These are phyloP conservation scores for Geotrichum siamense DNA, from an alignment of 1,139 yeast species.

Conservation along the genomic window DNA sequence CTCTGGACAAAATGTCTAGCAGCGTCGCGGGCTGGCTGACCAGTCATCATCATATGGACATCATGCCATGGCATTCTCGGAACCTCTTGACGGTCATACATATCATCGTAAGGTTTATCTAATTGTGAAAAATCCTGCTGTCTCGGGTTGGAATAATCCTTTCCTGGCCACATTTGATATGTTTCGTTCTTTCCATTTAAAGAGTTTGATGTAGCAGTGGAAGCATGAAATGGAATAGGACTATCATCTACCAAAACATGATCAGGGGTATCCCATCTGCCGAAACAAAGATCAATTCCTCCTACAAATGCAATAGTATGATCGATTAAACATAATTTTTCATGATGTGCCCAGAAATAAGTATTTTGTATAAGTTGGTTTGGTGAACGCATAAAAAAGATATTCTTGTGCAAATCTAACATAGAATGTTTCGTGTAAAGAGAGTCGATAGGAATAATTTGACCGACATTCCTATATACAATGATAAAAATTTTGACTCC, in stretches of 20 bases:
- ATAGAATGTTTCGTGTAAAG: constrained; percentile 90
- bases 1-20: constrained; percentile 94
- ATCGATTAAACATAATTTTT: constrained; percentile 80
- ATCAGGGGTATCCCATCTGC: constrained; percentile 94
- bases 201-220: constrained; percentile 14
- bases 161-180: constrained; percentile 81
- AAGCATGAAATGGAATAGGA: constrained; percentile 34
- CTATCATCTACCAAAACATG: constrained; percentile 81
- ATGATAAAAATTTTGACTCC: constrained; percentile 93
- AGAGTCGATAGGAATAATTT: constrained; percentile 90
- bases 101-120: constrained; percentile 81
- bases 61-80: constrained; percentile 99
- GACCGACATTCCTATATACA: constrained; percentile 91
- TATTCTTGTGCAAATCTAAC: constrained; percentile 74
- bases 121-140: constrained; percentile 76
- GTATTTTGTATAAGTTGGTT: constrained; percentile 91
- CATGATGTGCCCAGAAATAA: constrained; percentile 99
- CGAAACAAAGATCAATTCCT: constrained; percentile 92
- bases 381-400: constrained; percentile 90
- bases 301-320: constrained; percentile 87
- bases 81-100: constrained; percentile 73
- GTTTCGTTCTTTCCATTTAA: constrained; percentile 8
- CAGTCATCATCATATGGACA: constrained; percentile 91
- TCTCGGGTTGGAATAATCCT: constrained; percentile 94
- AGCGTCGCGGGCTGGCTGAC: constrained; percentile 92